These are phyloP conservation scores for Penicillium vulpinum DNA, from an alignment of 2,329 filamentous ascomycete species.

Conservation along the genomic window DNA sequence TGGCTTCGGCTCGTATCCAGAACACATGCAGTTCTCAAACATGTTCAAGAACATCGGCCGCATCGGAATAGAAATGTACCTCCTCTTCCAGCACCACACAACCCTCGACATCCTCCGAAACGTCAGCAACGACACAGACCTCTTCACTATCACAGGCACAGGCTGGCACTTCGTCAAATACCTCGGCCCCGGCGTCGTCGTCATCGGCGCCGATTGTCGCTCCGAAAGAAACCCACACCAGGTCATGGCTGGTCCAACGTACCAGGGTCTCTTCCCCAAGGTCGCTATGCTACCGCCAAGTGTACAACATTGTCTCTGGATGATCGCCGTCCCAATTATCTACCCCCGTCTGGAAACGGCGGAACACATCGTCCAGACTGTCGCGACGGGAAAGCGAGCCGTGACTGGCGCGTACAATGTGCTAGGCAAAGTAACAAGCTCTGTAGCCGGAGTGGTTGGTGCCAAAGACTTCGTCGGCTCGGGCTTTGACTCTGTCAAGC, in stretches of 20 bases:
- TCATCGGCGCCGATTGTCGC: conserved; percentile 86
- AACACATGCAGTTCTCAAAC: conserved; percentile 96
- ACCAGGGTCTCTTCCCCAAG: conserved; percentile 96
- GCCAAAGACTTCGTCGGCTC: conserved; percentile 90
- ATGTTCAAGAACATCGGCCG: conserved; percentile 98
- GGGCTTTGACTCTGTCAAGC: conserved; percentile 93
- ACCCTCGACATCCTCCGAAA: conserved; percentile 91
- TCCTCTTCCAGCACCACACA: conserved; percentile 97
- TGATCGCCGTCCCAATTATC: conserved; percentile 85
- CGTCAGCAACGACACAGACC: conserved; percentile 80
- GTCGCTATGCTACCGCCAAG: conserved; percentile 85
- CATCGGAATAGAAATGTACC: conserved; percentile 94
- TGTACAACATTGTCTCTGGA: conserved; percentile 96
- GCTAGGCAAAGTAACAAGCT: conserved; percentile 90
- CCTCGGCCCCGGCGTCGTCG: conserved; percentile 84
- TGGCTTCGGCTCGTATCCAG: conserved; percentile 93
- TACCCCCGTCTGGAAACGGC: conserved; percentile 91
- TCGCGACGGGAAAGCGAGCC: conserved; percentile 93
- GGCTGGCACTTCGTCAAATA: conserved; percentile 99
- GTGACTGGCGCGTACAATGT: conserved; percentile 97
- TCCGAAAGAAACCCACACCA: conserved; percentile 88
- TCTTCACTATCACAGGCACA: conserved; percentile 95
- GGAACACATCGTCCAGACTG: conserved; percentile 85
- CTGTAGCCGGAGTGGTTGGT: conserved; percentile 90
- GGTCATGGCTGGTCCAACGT: conserved; percentile 93